phyloP scores from a whole-genome alignment of 441 rosid species.

The Pelargonium citronellum region DNA sequence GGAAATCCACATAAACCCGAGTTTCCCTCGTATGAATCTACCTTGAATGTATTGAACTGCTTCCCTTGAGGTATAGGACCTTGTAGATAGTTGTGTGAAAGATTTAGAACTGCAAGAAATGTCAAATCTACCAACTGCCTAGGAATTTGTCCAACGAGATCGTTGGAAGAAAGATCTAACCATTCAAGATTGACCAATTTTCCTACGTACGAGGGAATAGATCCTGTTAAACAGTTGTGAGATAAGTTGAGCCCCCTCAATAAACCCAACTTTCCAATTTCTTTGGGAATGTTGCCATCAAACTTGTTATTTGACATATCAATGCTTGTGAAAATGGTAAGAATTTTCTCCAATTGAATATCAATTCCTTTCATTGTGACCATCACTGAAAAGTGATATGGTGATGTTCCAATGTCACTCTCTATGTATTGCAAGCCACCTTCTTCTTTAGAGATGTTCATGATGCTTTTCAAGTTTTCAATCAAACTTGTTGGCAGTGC shows the following conservation, averaged over 20 bases:
- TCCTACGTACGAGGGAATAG: constrained; percentile 24
- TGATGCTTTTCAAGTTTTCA: background rate
- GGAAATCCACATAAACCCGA: constrained; percentile 22
- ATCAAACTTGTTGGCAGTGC: background rate
- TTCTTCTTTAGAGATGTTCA: background rate
- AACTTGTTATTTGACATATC: constrained; percentile 5
- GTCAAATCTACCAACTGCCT: constrained; percentile 14
- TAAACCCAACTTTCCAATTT: constrained; percentile 14
- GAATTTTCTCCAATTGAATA: background rate
- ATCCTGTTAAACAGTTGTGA: constrained; percentile 18
- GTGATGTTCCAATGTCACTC: background rate
- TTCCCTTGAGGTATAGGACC: constrained; percentile 21
- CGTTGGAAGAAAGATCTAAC: constrained; percentile 27
- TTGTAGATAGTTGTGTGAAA: constrained; percentile 20
- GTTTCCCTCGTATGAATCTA: constrained; percentile 16
- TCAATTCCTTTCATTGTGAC: background rate
- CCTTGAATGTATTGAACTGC: constrained; percentile 16
- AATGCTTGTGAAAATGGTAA: background rate
- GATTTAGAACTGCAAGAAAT: constrained; percentile 17
- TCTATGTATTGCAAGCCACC: background rate
- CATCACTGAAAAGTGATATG: background rate
- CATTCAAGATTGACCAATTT: constrained; percentile 19
- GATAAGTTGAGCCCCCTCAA: constrained; percentile 28
- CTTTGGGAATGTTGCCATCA: constrained; percentile 17
- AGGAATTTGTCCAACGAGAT: constrained; percentile 24